Conservation (phyloP, 2,329 filamentous ascomycete genomes). For the Parascedosporium putredinis region DNA sequence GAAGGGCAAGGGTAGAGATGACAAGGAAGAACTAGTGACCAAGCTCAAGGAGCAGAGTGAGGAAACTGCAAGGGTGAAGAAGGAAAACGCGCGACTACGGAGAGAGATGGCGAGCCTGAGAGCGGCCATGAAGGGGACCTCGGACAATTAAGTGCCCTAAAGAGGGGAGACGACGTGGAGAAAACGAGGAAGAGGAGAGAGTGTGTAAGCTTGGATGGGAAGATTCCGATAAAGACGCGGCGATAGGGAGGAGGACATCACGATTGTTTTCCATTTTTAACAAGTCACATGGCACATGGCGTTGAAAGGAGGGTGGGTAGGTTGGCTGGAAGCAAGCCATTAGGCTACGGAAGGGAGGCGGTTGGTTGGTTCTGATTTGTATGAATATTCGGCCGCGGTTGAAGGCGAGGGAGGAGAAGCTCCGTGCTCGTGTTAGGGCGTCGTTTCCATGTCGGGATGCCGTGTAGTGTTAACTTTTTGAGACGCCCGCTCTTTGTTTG, state of each 20-base stretch:
- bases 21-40: constrained; percentile 65
- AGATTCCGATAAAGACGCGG: neutral
- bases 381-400: constrained; percentile 3
- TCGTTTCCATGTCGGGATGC: neutral
- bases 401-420: neutral
- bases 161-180: neutral
- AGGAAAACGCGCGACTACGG: constrained; percentile 76
- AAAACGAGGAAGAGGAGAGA: neutral
- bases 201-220: neutral
- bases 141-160: neutral
- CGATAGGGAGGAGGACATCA: neutral
- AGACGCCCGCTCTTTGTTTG: too few relatives aligned
- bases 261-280: neutral
- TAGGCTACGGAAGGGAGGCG: neutral
- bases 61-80: constrained; percentile 66
- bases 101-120: constrained; percentile 67
- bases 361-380: neutral
- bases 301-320: neutral
- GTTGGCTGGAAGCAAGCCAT: neutral
- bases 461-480: neutral
- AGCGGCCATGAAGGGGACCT: constrained; percentile 36
- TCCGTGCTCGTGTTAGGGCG: too few relatives aligned
- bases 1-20: constrained; percentile 60
- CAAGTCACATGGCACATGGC: neutral
- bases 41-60: constrained; percentile 65